Evolutionary conservation across 2,329 filamentous ascomycete species (phyloP).

Genomic region (Coniochaeta sp.): DNA sequence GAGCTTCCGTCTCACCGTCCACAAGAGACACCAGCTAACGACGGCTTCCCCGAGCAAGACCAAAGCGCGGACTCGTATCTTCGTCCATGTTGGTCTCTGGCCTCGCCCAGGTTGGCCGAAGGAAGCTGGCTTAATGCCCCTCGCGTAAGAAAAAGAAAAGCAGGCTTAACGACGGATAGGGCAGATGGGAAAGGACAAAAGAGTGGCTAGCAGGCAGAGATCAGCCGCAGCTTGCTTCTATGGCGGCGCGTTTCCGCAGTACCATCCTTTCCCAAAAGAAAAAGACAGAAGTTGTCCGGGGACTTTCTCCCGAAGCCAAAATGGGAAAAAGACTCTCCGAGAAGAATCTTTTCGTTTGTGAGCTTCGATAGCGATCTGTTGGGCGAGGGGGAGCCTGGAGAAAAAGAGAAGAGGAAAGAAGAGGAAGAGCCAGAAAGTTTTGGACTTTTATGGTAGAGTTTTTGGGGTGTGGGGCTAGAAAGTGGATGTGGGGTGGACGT

Average conservation of each 20-base stretch:
- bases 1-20: conserved; percentile 14
- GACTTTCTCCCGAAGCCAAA: conserved; percentile 99
- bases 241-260: conserved; percentile 99
- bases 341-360: conserved; percentile 68
- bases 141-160: conserved; percentile 10
- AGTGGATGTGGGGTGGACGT: too few species aligned
- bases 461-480: conserved; percentile 7
- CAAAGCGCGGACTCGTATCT: conserved; percentile 77
- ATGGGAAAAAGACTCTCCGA: conserved; percentile 28
- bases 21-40: background rate
- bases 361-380: conserved; percentile 99
- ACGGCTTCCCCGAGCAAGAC: conserved; percentile 13
- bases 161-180: conserved; percentile 22
- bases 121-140: conserved; percentile 9
- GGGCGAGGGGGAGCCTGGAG: conserved; percentile 73
- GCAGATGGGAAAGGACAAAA: conserved; percentile 27
- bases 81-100: conserved; percentile 61
- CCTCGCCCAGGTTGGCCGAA: conserved; percentile 14
- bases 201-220: conserved; percentile 57
- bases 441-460: conserved; percentile 13
- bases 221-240: conserved; percentile 93
- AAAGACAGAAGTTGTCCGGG: conserved; percentile 71
- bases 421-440: conserved; percentile 11
- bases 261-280: background rate
- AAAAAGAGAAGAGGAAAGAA: conserved; percentile 23